Base-by-base conservation (phyloP, 2,329 filamentous ascomycete genomes). In the Calonectria multiphialidica region DNA sequence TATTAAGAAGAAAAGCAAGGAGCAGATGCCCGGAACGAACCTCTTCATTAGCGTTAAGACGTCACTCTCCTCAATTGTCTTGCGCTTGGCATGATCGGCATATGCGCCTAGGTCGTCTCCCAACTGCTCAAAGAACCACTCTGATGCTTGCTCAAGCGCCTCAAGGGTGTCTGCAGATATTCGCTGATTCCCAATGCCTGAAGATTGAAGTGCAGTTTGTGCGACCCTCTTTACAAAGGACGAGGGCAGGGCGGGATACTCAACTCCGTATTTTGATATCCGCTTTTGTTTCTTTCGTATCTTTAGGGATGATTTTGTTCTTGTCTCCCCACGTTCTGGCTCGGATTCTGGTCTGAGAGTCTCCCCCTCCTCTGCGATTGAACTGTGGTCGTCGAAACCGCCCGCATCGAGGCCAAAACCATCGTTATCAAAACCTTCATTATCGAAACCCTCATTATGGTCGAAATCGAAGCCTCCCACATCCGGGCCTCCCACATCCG, bases 91-190 rank as follows among this genome's bases (percentile, higher is more conserved):
- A 82, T 98, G 95, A 72, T 91, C 88, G 21, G 95, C 93, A 82
- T 96, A 98, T 2, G 92, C 93, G 15, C 90, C 90, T 67, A 98
- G 84, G 80, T 98, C 95, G 72, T 95, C 93, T 59, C 94, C 92
- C 2, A 94, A 86, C 82, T 98, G 95, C 84, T 97, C 95, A 81
- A 98, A 98, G 83, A 95, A 98, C 93, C 95, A 97, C 73, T 97
- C 94, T 3, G 94, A 94, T 1, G 95, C 94, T 81, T 95, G 93
- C 79, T 93, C 92, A 66, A 98, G 91, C 5, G 93, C 93, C 35
- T 90, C 89, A 44, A 98, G 85, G 2, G 94, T 92, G 64, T 97
- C 94, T 55, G 93, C 91, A 70, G 89, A 91, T 57, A 98, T 90
- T 75, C 93, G 94, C 6, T 90, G 86, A 77, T 93, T 94, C 76